phyloP scores from a whole-genome alignment of 371 early-diverging fungal species.

The Dichotomocladium elegans region DNA sequence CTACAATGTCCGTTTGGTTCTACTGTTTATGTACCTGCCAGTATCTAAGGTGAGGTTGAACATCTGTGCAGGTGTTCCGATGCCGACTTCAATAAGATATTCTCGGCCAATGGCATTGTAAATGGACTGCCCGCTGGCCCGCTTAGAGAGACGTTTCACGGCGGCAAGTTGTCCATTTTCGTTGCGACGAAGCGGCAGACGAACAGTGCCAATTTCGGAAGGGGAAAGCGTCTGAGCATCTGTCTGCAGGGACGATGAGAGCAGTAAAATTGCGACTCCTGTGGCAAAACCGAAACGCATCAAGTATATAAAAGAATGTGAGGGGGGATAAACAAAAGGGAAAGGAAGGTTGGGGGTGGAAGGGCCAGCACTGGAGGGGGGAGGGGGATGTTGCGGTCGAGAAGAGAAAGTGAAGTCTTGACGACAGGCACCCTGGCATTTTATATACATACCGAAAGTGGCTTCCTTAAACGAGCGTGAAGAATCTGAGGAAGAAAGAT shows the following conservation, averaged over 20 bases:
- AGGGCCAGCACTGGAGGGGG: too few relatives aligned
- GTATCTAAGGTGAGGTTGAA: constrained; percentile 33
- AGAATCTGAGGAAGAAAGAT: too few relatives aligned
- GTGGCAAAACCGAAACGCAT: too few relatives aligned
- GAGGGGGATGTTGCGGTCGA: too few relatives aligned
- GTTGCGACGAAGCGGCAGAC: constrained; percentile 2
- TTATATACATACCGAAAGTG: too few relatives aligned
- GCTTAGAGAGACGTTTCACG: not conserved
- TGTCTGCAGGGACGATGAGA: not conserved
- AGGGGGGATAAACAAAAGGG: not conserved
- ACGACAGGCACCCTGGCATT: too few relatives aligned
- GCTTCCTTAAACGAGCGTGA: too few relatives aligned
- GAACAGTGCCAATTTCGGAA: not conserved
- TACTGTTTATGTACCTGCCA: constrained; percentile 24
- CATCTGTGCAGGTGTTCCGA: constrained; percentile 36
- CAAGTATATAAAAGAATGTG: not conserved
- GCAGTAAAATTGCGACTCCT: not conserved
- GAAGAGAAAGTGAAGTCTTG: too few relatives aligned
- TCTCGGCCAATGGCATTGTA: constrained; percentile 28
- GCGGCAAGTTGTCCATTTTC: not conserved
- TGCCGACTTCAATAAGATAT: constrained; percentile 20
- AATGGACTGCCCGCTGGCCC: constrained; percentile 4
- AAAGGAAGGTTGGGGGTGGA: not conserved
- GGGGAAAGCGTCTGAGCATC: not conserved
- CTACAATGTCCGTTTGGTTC: not conserved